These are phyloP conservation scores for Rickenella mellea DNA, from an alignment of 768 basidiomycete genomes.

Conservation along the genomic window DNA sequence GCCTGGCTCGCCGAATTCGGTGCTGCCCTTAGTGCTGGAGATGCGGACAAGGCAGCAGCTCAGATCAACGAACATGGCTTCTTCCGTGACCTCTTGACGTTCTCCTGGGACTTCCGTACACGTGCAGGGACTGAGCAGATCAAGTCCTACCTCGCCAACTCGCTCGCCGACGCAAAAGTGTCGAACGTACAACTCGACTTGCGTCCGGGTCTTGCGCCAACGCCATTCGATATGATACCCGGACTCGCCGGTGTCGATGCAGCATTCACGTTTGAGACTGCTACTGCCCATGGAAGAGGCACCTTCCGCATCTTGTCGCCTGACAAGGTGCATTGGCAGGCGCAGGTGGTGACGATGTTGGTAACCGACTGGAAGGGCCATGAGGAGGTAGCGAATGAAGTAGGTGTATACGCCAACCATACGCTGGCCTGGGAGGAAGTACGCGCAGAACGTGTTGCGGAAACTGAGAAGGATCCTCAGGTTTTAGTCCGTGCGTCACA, in stretches of 20 bases:
- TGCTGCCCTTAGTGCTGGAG: constrained; percentile 9
- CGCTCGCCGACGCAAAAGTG: constrained; percentile 15
- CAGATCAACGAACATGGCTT: constrained; percentile 26
- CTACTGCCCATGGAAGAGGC: constrained; percentile 22
- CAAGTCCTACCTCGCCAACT: constrained; percentile 18
- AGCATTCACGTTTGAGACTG: constrained; percentile 29
- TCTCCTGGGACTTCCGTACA: constrained; percentile 33
- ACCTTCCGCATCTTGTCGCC: constrained; percentile 22
- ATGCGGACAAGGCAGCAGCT: constrained; percentile 14
- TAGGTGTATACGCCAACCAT: constrained; percentile 24
- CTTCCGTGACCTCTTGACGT: constrained; percentile 32
- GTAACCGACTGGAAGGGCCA: constrained; percentile 25
- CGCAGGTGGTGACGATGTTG: constrained; percentile 23
- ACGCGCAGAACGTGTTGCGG: constrained; percentile 19
- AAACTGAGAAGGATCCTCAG: constrained; percentile 28
- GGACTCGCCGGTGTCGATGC: constrained; percentile 19
- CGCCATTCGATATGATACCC: constrained; percentile 9
- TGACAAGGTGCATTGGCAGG: constrained; percentile 21
- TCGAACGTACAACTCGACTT: constrained; percentile 19
- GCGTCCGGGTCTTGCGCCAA: constrained; percentile 10
- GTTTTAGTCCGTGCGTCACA: constrained; percentile 28
- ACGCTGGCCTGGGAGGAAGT: constrained; percentile 26
- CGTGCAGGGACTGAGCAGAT: constrained; percentile 26
- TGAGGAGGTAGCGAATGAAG: constrained; percentile 23
- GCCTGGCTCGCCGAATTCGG: constrained; percentile 22